Percentiles rank a stretch among this genome's conserved stretches.
phyloP scores from a whole-genome alignment of 1,284 basidiomycete species.

The Porodaedalea pini region DNA sequence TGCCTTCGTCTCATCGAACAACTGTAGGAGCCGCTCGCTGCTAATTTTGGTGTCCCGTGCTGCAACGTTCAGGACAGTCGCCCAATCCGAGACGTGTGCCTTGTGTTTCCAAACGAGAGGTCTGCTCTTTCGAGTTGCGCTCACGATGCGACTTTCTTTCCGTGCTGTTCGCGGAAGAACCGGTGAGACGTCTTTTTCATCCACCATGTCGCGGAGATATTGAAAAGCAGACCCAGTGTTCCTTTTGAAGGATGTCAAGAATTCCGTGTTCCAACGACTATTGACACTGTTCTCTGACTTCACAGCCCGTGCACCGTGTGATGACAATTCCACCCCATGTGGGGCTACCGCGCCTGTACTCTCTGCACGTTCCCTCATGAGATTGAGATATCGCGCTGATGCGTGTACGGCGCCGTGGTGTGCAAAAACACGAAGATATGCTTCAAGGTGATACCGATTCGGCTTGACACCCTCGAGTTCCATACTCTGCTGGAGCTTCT shows the following conservation, averaged over 20 bases:
- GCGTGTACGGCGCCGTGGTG: constrained; percentile 40
- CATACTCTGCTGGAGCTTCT: constrained; percentile 44
- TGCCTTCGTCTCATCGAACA: constrained; percentile 34
- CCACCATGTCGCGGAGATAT: constrained; percentile 39
- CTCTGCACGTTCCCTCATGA: constrained; percentile 33
- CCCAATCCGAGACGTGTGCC: constrained; percentile 4
- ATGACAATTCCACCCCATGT: constrained; percentile 20
- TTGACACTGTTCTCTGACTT: constrained; percentile 11
- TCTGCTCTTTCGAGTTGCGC: background rate
- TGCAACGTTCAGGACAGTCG: constrained; percentile 33
- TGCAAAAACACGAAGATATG: constrained; percentile 48
- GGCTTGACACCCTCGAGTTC: constrained; percentile 38
- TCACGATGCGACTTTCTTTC: background rate
- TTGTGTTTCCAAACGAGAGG: constrained; percentile 4
- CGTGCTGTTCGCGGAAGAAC: background rate
- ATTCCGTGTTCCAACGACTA: constrained; percentile 31
- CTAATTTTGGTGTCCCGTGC: constrained; percentile 31
- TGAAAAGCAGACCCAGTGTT: constrained; percentile 43
- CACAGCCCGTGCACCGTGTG: background rate
- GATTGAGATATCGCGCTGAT: constrained; percentile 37
- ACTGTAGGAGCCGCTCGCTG: constrained; percentile 33
- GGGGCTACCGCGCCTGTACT: constrained; percentile 26
- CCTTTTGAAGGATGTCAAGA: constrained; percentile 31
- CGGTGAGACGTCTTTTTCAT: constrained; percentile 17
- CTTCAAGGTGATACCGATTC: constrained; percentile 41